These are phyloP conservation scores for Boletus coccyginus DNA, from an alignment of 768 basidiomycete species.

Conservation along the genomic window DNA sequence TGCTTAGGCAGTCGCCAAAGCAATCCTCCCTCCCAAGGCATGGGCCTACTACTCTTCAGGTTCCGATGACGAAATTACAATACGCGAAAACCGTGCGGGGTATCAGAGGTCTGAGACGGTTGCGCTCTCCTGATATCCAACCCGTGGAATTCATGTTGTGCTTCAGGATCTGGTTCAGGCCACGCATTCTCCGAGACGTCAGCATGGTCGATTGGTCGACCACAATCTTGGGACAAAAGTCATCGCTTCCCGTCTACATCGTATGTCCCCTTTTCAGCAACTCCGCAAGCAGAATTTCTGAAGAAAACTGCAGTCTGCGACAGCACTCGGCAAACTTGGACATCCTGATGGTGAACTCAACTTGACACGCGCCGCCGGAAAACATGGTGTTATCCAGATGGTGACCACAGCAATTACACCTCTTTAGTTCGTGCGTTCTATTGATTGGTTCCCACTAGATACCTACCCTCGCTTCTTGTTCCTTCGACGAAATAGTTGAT, in stretches of 20 bases:
- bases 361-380: slow-evolving; percentile 79
- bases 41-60: slow-evolving; percentile 96
- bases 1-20: slow-evolving; percentile 69
- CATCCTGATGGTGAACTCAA: slow-evolving; percentile 92
- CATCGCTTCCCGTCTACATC: slow-evolving; percentile 76
- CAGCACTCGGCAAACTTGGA: slow-evolving; percentile 86
- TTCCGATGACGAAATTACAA: slow-evolving; percentile 88
- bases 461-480: slow-evolving; percentile 87
- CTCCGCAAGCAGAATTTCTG: background rate
- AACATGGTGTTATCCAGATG: slow-evolving; percentile 71
- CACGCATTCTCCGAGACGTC: slow-evolving; percentile 79
- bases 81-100: slow-evolving; percentile 82
- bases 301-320: slow-evolving; percentile 50
- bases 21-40: slow-evolving; percentile 75
- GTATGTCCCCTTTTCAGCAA: slow-evolving; percentile 39
- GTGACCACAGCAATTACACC: slow-evolving; percentile 28
- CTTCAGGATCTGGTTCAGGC: slow-evolving; percentile 82
- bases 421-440: background rate
- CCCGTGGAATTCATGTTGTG: background rate
- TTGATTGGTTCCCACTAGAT: slow-evolving; percentile 64
- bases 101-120: slow-evolving; percentile 64
- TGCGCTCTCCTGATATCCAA: background rate
- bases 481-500: slow-evolving; percentile 89
- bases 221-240: slow-evolving; percentile 70
- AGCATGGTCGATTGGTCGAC: slow-evolving; percentile 80